Evolutionary conservation across 1,139 yeast species (phyloP).

Genomic region (Blastobotrys aristatus): DNA sequence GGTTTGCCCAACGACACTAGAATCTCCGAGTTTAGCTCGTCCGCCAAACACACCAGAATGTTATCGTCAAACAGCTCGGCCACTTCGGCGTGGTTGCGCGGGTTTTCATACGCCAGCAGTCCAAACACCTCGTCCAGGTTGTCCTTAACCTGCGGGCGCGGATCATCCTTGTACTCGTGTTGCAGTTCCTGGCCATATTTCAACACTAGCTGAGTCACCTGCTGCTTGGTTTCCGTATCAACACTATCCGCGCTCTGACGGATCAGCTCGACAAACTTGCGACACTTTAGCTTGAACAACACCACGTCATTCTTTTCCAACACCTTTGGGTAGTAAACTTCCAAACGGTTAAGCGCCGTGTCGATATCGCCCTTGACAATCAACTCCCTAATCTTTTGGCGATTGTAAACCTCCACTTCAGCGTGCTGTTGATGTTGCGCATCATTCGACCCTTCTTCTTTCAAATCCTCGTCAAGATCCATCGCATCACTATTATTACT

Average conservation of each 20-base stretch:
- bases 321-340: conserved; percentile 43
- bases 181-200: conserved; percentile 46
- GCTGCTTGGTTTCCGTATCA: not conserved
- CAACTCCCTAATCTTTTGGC: conserved; percentile 49
- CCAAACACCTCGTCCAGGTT: conserved; percentile 43
- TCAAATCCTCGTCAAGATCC: conserved; percentile 5
- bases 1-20: conserved; percentile 42
- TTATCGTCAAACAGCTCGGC: conserved; percentile 37
- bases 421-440: conserved; percentile 10
- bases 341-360: conserved; percentile 42
- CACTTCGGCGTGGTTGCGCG: conserved; percentile 33
- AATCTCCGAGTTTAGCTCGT: conserved; percentile 43
- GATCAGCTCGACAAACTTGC: conserved; percentile 47
- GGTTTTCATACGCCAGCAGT: conserved; percentile 50
- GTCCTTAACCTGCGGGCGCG: conserved; percentile 30
- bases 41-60: conserved; percentile 39
- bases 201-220: conserved; percentile 37
- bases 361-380: conserved; percentile 48
- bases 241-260: conserved; percentile 13
- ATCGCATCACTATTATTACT: conserved; percentile 7
- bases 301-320: conserved; percentile 41
- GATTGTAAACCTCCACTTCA: conserved; percentile 40
- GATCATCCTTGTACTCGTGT: conserved; percentile 34
- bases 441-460: not conserved
- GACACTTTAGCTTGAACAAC: conserved; percentile 49